Evolutionary conservation across 495 filamentous ascomycete species (phyloP), one percentile per base, ranked within the genome.

Genomic region (Xylaria nigripes): DNA sequence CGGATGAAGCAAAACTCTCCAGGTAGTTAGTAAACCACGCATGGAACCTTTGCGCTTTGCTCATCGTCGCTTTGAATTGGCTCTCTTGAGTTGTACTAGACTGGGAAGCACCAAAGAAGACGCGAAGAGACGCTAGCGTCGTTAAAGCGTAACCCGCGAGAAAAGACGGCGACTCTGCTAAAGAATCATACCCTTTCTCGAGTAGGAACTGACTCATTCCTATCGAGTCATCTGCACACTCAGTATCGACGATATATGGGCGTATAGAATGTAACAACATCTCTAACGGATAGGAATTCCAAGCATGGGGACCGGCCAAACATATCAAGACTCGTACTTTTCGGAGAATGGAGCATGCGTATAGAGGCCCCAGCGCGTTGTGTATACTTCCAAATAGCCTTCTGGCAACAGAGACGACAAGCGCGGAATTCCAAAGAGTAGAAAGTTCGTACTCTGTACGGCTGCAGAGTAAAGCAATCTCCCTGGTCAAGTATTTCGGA

Each of bases 211-310:
- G 89, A 40, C 88, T 77, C 29, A 99, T 79, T 0, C 90, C 92
- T 29, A 97, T 70, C 5, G 88, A 82, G 72, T 99, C 93, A 58
- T 96, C 88, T n/a, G 90, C 86, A 66, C 91, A 97, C 61, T 90
- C 82, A 2, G 81, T 71, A 60, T 96, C 87, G 1, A 81, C 80
- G 18, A 96, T 74, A 56, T 87, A 95, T 1, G 85, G 84, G 16
- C 84, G 76, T 38, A 97, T 76, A 3, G 88, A 81, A 60, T 90
- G 86, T 22, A 97, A 73, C 0, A 91, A 72, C 90, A 96, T 94
- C 63, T 97, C 89, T n/a, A 97, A 69, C 6, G 89, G 86, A 68
- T 96, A 97, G 1, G 84, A 85, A 45, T 81, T 69, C 38, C 86
- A 71, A 23, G 87, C 87, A 16, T 81, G 74, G 16, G 76, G 62